Evolutionary conservation across 352 stramenopile genomes (phyloP).

Genomic region (Blastocystis sp.): DNA sequence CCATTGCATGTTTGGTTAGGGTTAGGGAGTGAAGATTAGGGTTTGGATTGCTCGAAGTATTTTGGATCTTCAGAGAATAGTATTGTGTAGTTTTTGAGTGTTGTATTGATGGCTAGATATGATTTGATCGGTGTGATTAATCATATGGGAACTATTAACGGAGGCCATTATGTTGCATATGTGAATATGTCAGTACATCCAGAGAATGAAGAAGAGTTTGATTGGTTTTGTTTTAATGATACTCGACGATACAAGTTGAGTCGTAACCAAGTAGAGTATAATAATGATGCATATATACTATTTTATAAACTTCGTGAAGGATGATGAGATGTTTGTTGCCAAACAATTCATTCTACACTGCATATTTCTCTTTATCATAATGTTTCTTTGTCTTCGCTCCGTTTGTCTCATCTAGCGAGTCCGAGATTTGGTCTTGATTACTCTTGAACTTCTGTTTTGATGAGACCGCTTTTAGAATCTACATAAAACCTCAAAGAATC

Average conservation of each 20-base stretch:
- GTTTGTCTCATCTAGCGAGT: background rate
- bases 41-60: constrained; percentile 63
- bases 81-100: background rate
- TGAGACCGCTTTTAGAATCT: constrained; percentile 65
- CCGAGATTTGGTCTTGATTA: background rate
- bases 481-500: background rate
- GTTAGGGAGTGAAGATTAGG: constrained; percentile 70
- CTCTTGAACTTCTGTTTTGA: constrained; percentile 40
- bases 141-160: constrained; percentile 73
- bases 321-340: background rate
- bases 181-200: constrained; percentile 35
- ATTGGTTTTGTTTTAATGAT: constrained; percentile 34
- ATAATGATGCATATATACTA: constrained; percentile 24
- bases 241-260: background rate
- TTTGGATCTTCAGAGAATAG: background rate
- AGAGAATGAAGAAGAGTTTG: background rate
- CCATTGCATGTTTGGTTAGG: constrained; percentile 70
- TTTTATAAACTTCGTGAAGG: constrained; percentile 36
- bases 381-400: background rate
- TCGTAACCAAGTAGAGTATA: background rate
- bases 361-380: constrained; percentile 59
- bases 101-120: constrained; percentile 70
- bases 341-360: background rate
- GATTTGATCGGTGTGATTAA: constrained; percentile 75
- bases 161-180: constrained; percentile 77